Evolutionary conservation across 371 early-diverging fungal genomes (phyloP).

Genomic region (Lichtheimia ramosa): DNA sequence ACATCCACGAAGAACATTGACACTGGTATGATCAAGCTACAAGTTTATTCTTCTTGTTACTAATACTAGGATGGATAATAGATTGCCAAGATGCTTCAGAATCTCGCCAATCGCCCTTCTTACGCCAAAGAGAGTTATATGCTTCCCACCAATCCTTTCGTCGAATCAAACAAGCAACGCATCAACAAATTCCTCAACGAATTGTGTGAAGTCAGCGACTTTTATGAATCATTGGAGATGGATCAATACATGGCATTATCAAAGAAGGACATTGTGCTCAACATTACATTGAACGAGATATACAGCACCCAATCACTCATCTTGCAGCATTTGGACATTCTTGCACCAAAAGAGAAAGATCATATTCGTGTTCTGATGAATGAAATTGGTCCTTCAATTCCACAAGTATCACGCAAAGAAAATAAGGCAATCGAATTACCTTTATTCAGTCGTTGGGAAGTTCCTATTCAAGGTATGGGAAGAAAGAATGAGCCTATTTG

Average conservation of each 20-base stretch:
- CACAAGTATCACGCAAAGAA: constrained; percentile 81
- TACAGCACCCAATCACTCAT: constrained; percentile 88
- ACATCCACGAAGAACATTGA: constrained; percentile 85
- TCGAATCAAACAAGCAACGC: constrained; percentile 83
- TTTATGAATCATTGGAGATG: constrained; percentile 94
- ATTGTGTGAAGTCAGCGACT: constrained; percentile 93
- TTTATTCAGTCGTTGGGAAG: constrained; percentile 92
- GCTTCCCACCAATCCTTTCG: constrained; percentile 85
- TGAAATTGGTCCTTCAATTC: constrained; percentile 79
- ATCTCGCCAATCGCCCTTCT: constrained; percentile 93
- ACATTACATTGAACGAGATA: constrained; percentile 92
- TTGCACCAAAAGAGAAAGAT: constrained; percentile 80
- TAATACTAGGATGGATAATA: constrained; percentile 10
- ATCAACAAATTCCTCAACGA: constrained; percentile 88
- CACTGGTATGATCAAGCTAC: constrained; percentile 58
- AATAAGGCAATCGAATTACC: constrained; percentile 83
- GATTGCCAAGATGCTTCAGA: constrained; percentile 92
- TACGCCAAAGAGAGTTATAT: constrained; percentile 93
- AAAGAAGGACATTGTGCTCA: constrained; percentile 85
- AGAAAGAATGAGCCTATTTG: neutral
- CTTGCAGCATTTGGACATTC: constrained; percentile 75
- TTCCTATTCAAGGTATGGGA: constrained; percentile 74
- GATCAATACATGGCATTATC: constrained; percentile 95
- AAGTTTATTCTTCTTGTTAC: neutral
- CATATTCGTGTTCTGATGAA: constrained; percentile 77